A percentile compares a stretch with the other conserved stretches of the same genome.
Conservation (phyloP, 176 grass and related monocot species). For the Rhynchospora breviuscula region DNA sequence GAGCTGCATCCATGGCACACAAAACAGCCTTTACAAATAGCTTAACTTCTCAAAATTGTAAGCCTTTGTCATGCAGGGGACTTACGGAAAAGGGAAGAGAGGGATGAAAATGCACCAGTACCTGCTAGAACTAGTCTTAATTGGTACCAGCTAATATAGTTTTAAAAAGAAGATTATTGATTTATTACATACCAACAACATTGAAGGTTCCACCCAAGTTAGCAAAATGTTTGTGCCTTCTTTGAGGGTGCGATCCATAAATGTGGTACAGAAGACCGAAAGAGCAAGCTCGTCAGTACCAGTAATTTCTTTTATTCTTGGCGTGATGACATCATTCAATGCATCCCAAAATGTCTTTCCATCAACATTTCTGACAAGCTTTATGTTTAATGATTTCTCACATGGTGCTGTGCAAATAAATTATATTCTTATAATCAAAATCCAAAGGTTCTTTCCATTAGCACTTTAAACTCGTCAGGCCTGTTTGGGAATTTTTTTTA, state of each 20-base stretch:
- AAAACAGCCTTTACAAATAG: neutral
- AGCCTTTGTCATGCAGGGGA: neutral
- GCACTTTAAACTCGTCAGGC: neutral
- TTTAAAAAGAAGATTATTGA: neutral
- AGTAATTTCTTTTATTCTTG: constrained; percentile 46
- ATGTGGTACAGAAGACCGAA: constrained; percentile 51
- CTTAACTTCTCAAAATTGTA: neutral
- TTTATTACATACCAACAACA: constrained; percentile 55
- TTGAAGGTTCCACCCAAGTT: constrained; percentile 66
- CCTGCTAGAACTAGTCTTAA: neutral
- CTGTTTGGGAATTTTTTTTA: neutral
- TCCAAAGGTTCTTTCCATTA: neutral
- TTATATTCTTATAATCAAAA: constrained; percentile 28
- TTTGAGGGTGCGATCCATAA: constrained; percentile 61
- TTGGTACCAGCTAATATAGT: neutral
- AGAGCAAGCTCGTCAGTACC: constrained; percentile 49
- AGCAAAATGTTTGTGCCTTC: constrained; percentile 59
- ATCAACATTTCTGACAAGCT: constrained; percentile 73
- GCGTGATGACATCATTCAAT: constrained; percentile 67
- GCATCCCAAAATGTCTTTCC: constrained; percentile 85
- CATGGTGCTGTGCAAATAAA: constrained; percentile 37
- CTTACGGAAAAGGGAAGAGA: neutral
- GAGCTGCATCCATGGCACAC: neutral
- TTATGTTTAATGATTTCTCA: constrained; percentile 77
- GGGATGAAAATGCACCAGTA: neutral